Evolutionary conservation across 805 yeast species (phyloP).

Genomic region (Lachancea fermentati): DNA sequence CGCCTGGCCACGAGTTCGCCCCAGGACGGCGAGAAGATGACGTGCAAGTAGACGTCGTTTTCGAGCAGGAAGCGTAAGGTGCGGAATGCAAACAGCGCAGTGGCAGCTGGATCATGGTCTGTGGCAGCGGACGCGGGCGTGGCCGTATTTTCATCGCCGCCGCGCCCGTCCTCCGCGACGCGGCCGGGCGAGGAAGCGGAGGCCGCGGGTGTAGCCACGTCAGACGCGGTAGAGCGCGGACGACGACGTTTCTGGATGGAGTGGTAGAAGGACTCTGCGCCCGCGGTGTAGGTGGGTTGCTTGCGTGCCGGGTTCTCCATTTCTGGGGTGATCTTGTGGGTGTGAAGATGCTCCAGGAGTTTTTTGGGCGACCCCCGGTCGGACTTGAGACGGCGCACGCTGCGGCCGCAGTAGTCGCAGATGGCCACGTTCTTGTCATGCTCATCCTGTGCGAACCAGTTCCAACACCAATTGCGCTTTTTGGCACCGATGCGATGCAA

Average conservation of each 20-base stretch:
- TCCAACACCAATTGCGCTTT: constrained; percentile 60
- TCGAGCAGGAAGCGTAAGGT: constrained; percentile 1
- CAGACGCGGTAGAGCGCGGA: not conserved
- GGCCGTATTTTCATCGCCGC: not conserved
- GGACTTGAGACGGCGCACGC: constrained; percentile 41
- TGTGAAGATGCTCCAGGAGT: constrained; percentile 49
- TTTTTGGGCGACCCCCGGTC: constrained; percentile 60
- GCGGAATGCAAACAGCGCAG: not conserved
- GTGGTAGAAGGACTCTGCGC: constrained; percentile 5
- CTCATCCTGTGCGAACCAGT: constrained; percentile 51
- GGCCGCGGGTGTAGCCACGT: not conserved
- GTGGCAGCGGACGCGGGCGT: not conserved
- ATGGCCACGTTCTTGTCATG: constrained; percentile 45
- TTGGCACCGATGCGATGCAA: constrained; percentile 48
- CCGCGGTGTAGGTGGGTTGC: not conserved
- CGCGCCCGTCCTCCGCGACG: not conserved
- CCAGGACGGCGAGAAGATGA: constrained; percentile 1
- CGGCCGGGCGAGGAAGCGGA: not conserved
- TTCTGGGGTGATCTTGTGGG: constrained; percentile 43
- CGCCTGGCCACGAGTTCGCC: constrained; percentile 1
- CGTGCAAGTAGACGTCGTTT: not conserved
- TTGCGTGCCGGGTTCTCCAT: constrained; percentile 37
- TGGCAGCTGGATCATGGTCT: no score
- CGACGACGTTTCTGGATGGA: not conserved
- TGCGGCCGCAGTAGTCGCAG: constrained; percentile 49